A percentile compares a stretch with the other conserved stretches of the same genome.
phyloP scores from a whole-genome alignment of 2,329 filamentous ascomycete species.

The Polychaeton citri region DNA sequence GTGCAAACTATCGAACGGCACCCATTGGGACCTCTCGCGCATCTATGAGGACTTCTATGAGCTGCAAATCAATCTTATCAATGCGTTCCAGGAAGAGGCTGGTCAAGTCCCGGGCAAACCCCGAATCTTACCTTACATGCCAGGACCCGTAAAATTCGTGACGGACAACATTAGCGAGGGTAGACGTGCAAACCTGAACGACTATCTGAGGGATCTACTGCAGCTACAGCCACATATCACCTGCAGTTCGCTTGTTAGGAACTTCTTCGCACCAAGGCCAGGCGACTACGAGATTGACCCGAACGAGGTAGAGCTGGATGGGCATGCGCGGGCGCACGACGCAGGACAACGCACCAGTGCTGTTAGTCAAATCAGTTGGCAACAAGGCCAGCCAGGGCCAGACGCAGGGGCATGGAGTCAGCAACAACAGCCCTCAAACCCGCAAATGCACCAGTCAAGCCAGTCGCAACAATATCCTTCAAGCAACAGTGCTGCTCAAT shows the following conservation, averaged over 20 bases:
- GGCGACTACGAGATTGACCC: slow-evolving; percentile 89
- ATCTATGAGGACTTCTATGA: slow-evolving; percentile 99
- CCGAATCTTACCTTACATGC: slow-evolving; percentile 90
- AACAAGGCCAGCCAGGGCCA: slow-evolving; percentile 5
- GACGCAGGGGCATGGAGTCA: slow-evolving; percentile 1
- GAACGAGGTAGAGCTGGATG: slow-evolving; percentile 39
- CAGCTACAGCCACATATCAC: slow-evolving; percentile 74
- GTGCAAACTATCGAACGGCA: slow-evolving; percentile 75
- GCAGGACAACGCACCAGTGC: slow-evolving; percentile 38
- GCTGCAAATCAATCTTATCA: slow-evolving; percentile 89
- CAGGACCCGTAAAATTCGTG: slow-evolving; percentile 90
- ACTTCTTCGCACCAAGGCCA: slow-evolving; percentile 80
- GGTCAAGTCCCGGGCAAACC: slow-evolving; percentile 65
- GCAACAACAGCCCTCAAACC: slow-evolving; percentile 8
- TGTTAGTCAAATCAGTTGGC: slow-evolving; percentile 14
- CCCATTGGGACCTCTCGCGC: slow-evolving; percentile 82
- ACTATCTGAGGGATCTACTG: slow-evolving; percentile 87
- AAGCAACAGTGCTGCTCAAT: slow-evolving; percentile 1
- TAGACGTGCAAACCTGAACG: slow-evolving; percentile 79
- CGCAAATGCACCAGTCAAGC: slow-evolving; percentile 9
- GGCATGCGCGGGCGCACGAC: slow-evolving; percentile 60
- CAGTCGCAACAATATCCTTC: slow-evolving; percentile 2
- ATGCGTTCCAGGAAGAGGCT: slow-evolving; percentile 81
- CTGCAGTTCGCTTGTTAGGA: slow-evolving; percentile 68
- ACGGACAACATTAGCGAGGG: slow-evolving; percentile 96